Base-by-base conservation (phyloP, 208 protist species). In the Acanthamoeba lenticulata region DNA sequence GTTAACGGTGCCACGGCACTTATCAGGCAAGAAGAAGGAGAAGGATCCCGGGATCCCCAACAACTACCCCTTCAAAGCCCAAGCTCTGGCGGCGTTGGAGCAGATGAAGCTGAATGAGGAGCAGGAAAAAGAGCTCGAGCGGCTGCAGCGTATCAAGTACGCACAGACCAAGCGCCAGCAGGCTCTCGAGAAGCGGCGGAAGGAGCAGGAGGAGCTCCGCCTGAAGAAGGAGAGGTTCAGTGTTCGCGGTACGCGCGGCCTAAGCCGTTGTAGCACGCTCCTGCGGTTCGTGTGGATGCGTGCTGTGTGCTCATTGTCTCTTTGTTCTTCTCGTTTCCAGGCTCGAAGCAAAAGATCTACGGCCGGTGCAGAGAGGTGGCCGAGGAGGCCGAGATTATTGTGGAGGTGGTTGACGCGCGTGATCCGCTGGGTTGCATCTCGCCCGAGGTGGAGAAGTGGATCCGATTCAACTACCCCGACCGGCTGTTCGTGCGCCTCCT, bases 41-140 rank as follows among this genome's bases (percentile, higher is more conserved):
- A 85, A 85, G 74, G 74, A 85, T 11, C 74, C 74, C 0, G 74
- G 74, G 11, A 85, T 85, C 74, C 74, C 74, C 74, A 85, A 85
- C 36, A 40, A 40, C 29, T 85, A 85, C 21, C 74, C 74, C 11
- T 85, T 85, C 74, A 85, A 85, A 42, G 74, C 74, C 24, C 5
- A 85, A 24, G 74, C 74, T 17, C 74, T 85, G 4, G 74, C 74
- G 36, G 74, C 74, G 74, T 42, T 85, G 40, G 74, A 85, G 74
- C 38, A 55, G 44, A 85, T 85, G 74, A 85, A 85, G 42, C 74
- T 57, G 42, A 34, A 40, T 5, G 74, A 34, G 9, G 74, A 85
- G 74, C 4, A 52, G 1, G 74, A 85, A 24, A 85, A 85, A 42
- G 74, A 85, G 44, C 74, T 52, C 74, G 74, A 85, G 17, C 47